A percentile compares a stretch with the other conserved stretches of the same genome.
phyloP scores from a whole-genome alignment of 2,329 filamentous ascomycete genomes.

The Pleomassaria siparia region DNA sequence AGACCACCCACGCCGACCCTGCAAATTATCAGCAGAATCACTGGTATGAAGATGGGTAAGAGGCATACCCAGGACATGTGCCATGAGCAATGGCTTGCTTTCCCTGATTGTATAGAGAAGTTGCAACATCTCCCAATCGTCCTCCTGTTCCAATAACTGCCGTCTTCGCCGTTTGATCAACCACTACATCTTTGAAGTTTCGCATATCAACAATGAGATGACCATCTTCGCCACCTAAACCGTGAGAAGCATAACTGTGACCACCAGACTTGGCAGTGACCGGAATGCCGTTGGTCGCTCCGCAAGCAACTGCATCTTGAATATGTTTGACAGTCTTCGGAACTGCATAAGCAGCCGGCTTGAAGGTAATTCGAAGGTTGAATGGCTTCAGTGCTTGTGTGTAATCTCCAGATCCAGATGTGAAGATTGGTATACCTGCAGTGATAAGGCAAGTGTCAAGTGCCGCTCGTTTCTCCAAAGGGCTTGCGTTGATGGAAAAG shows the following conservation, averaged over 20 bases:
- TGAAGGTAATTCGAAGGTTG: constrained; percentile 33
- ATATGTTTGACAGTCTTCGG: constrained; percentile 56
- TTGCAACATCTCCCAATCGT: constrained; percentile 42
- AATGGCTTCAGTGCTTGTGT: constrained; percentile 31
- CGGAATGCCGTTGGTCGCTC: constrained; percentile 48
- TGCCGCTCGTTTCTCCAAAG: constrained; percentile 15
- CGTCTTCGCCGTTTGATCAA: constrained; percentile 43
- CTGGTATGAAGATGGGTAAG: background rate
- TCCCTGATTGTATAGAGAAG: constrained; percentile 29
- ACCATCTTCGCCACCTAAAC: constrained; percentile 50
- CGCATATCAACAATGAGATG: constrained; percentile 51
- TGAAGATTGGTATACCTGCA: constrained; percentile 18
- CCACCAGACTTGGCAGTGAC: constrained; percentile 64
- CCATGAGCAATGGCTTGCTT: constrained; percentile 51
- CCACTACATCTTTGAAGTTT: constrained; percentile 45
- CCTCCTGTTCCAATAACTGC: constrained; percentile 52
- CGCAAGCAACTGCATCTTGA: constrained; percentile 58
- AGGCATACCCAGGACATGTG: constrained; percentile 52
- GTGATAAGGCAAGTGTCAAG: constrained; percentile 23
- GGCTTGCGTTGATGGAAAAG: constrained; percentile 8
- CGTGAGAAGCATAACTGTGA: constrained; percentile 59
- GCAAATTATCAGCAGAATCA: constrained; percentile 10
- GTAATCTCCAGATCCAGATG: constrained; percentile 26
- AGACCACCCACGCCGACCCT: constrained; percentile 34
- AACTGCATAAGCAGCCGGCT: constrained; percentile 57